Evolutionary conservation across 352 stramenopile genomes (phyloP).

Genomic region (Phytopythium montanum): DNA sequence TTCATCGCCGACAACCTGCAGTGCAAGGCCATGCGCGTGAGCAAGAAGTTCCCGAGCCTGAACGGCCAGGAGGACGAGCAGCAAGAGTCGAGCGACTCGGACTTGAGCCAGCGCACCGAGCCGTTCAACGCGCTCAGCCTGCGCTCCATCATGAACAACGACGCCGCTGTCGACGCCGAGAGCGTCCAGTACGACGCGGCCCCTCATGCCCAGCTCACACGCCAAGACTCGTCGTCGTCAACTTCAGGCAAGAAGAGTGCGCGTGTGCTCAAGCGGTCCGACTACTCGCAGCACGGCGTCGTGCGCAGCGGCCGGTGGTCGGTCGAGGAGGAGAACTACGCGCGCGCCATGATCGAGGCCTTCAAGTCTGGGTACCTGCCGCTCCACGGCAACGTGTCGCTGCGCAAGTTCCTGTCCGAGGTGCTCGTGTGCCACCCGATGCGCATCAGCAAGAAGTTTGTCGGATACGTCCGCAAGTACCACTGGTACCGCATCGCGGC

Average conservation of each 20-base stretch:
- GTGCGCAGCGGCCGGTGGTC: slow-evolving; percentile 73
- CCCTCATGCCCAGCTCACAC: slow-evolving; percentile 18
- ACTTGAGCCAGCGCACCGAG: slow-evolving; percentile 13
- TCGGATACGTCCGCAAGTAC: slow-evolving; percentile 86
- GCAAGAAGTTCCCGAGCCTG: slow-evolving; percentile 60
- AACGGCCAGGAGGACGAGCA: slow-evolving; percentile 8
- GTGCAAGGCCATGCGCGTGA: slow-evolving; percentile 65
- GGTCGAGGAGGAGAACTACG: slow-evolving; percentile 69
- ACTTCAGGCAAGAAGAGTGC: slow-evolving; percentile 28
- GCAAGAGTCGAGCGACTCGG: slow-evolving; percentile 13
- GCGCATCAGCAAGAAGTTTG: slow-evolving; percentile 92
- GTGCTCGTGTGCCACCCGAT: slow-evolving; percentile 88
- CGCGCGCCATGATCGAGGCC: slow-evolving; percentile 79
- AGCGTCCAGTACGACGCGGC: slow-evolving; percentile 5
- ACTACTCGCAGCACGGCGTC: slow-evolving; percentile 74
- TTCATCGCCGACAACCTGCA: slow-evolving; percentile 53
- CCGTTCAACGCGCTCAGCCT: slow-evolving; percentile 65
- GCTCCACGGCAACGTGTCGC: slow-evolving; percentile 74
- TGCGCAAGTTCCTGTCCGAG: slow-evolving; percentile 86
- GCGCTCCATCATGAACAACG: slow-evolving; percentile 76
- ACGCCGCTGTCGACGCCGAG: slow-evolving; percentile 22
- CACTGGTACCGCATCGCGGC: slow-evolving; percentile 79
- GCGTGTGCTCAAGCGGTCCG: slow-evolving; percentile 67
- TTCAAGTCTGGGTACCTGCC: slow-evolving; percentile 72
- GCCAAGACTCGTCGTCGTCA: slow-evolving; percentile 22